Percentiles rank a stretch among this genome's conserved stretches.
These are phyloP conservation scores for Penicillium sp. DNA, from an alignment of 2,329 filamentous ascomycete genomes.

Conservation along the genomic window DNA sequence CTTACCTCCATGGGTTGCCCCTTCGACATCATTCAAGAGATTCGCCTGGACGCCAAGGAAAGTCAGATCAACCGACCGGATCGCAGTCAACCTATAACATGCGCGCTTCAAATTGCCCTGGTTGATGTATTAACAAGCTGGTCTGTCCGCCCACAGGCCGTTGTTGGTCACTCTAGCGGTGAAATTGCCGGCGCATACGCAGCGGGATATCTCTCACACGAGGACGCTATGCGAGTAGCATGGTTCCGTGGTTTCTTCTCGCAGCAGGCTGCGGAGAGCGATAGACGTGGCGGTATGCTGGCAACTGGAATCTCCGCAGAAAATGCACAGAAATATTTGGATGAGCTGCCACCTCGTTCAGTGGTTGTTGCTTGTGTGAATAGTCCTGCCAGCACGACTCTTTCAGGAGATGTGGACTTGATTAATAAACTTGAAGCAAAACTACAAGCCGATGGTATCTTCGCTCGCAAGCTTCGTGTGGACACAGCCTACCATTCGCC, in stretches of 20 bases:
- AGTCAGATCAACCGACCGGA: conserved; percentile 28
- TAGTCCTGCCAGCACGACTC: conserved; percentile 57
- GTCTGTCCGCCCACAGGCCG: conserved; percentile 22
- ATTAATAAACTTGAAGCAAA: conserved; percentile 50
- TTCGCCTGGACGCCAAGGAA: conserved; percentile 12
- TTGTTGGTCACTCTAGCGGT: conserved; percentile 38
- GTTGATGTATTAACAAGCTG: conserved; percentile 28
- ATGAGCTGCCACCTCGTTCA: conserved; percentile 9
- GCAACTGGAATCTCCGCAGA: conserved; percentile 25
- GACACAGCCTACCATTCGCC: conserved; percentile 31
- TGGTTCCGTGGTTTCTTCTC: conserved; percentile 29
- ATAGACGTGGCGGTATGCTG: conserved; percentile 34
- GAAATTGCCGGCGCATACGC: conserved; percentile 37
- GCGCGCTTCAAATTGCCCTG: conserved; percentile 32
- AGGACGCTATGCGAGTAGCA: conserved; percentile 27
- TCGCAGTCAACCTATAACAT: conserved; percentile 29
- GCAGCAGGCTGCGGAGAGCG: conserved; percentile 12
- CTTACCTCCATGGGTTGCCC: conserved; percentile 20
- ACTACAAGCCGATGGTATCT: conserved; percentile 42
- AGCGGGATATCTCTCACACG: conserved; percentile 22
- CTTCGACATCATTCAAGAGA: conserved; percentile 34
- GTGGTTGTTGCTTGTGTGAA: conserved; percentile 50
- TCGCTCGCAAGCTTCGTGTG: conserved; percentile 26
- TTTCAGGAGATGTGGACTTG: conserved; percentile 55
- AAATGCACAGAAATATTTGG: conserved; percentile 20